Conservation (phyloP, 2,329 filamentous ascomycete genomes). For the Microdochium nivale region DNA sequence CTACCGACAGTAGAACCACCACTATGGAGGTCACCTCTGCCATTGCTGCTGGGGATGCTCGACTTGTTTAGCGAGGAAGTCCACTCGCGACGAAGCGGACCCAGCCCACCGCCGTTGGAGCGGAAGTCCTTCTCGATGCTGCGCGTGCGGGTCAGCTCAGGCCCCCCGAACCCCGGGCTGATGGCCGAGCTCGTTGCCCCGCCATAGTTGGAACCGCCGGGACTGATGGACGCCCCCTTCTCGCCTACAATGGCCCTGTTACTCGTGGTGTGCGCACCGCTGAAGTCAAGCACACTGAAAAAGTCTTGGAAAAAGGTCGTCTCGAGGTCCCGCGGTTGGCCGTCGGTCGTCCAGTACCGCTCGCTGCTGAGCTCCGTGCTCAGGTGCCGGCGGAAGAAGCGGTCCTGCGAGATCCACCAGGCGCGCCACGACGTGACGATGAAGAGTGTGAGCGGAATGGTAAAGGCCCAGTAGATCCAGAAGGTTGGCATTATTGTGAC, state of each 20-base stretch:
- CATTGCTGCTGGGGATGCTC: neutral
- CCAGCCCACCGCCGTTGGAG: neutral
- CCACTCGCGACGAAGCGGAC: neutral
- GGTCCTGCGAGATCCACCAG: slow-evolving; percentile 38
- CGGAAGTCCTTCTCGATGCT: neutral
- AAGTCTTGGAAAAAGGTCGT: slow-evolving; percentile 34
- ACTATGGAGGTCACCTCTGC: neutral
- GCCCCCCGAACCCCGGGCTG: neutral
- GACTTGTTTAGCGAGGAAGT: neutral
- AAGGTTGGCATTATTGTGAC: slow-evolving; percentile 29
- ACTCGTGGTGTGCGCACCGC: neutral
- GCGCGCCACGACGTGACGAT: slow-evolving; percentile 33
- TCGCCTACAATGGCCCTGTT: slow-evolving; percentile 1
- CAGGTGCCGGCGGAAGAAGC: slow-evolving; percentile 34
- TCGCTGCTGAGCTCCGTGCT: slow-evolving; percentile 38
- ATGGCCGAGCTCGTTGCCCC: neutral
- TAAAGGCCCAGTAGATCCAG: slow-evolving; percentile 37
- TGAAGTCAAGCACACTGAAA: slow-evolving; percentile 14
- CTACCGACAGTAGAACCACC: too few species aligned
- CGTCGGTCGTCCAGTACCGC: slow-evolving; percentile 36
- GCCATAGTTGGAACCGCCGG: neutral
- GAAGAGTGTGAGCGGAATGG: slow-evolving; percentile 30
- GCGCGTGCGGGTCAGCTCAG: neutral
- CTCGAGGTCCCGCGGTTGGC: slow-evolving; percentile 30
- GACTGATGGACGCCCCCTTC: neutral